Evolutionary conservation across 1,284 basidiomycete species (phyloP).

Genomic region (Moesziomyces globuligerus): DNA sequence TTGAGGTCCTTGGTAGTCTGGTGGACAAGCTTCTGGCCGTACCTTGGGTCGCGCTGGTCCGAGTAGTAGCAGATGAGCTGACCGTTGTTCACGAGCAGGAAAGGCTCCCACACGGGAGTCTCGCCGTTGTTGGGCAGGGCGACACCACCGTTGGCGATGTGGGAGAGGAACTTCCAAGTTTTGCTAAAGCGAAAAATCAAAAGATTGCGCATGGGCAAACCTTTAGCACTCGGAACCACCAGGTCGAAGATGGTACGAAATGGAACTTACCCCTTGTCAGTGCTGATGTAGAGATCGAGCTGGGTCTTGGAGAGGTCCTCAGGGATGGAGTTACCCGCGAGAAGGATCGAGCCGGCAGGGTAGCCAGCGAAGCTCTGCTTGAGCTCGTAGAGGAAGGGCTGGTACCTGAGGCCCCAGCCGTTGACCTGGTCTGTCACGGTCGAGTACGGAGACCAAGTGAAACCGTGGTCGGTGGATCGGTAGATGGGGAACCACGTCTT

Average conservation of each 20-base stretch:
- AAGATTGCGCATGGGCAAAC: neutral
- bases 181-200: slow-evolving; percentile 1
- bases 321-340: slow-evolving; percentile 56
- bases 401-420: slow-evolving; percentile 67
- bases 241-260: neutral
- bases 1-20: slow-evolving; percentile 64
- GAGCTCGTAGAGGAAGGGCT: slow-evolving; percentile 66
- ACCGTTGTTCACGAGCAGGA: slow-evolving; percentile 64
- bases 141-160: slow-evolving; percentile 56
- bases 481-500: slow-evolving; percentile 44
- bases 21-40: slow-evolving; percentile 68
- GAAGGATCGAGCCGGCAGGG: slow-evolving; percentile 64
- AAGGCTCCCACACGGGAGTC: slow-evolving; percentile 68
- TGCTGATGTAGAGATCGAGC: slow-evolving; percentile 67
- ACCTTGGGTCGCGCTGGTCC: slow-evolving; percentile 67
- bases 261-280: slow-evolving; percentile 56
- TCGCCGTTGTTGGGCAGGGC: slow-evolving; percentile 57
- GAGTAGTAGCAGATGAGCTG: slow-evolving; percentile 68
- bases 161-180: slow-evolving; percentile 65
- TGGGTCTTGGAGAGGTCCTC: slow-evolving; percentile 63
- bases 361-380: slow-evolving; percentile 55
- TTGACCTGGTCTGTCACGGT: slow-evolving; percentile 36
- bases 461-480: slow-evolving; percentile 35
- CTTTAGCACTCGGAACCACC: neutral
- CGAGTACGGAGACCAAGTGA: slow-evolving; percentile 30